Evolutionary conservation across 2,329 filamentous ascomycete genomes (phyloP).

Genomic region (Trematosphaeria pertusa): DNA sequence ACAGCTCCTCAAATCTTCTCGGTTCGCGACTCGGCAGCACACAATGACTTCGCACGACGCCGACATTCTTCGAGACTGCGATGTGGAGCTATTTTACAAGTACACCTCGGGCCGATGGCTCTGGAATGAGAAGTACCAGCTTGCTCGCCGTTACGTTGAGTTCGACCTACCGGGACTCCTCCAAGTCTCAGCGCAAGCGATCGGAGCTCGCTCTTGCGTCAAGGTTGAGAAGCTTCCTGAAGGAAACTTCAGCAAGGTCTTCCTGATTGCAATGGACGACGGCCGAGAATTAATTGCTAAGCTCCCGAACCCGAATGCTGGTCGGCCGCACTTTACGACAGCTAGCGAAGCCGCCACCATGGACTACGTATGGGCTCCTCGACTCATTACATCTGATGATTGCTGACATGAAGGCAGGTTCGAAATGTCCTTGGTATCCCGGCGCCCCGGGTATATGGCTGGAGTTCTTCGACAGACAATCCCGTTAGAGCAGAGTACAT

Average conservation of each 20-base stretch:
- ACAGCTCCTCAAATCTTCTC: constrained; percentile 18
- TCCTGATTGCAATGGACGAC: constrained; percentile 40
- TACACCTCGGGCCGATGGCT: constrained; percentile 26
- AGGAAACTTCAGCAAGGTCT: constrained; percentile 50
- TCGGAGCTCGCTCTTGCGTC: constrained; percentile 21
- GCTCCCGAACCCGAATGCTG: constrained; percentile 43
- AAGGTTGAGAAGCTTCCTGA: constrained; percentile 43
- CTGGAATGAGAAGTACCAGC: constrained; percentile 25
- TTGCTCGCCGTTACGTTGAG: constrained; percentile 22
- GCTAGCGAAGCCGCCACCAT: constrained; percentile 46
- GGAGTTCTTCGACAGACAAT: constrained; percentile 32
- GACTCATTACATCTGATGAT: constrained; percentile 30
- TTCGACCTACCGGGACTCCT: constrained; percentile 24
- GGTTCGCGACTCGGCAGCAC: constrained; percentile 15
- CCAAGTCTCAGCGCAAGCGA: constrained; percentile 20
- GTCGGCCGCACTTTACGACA: constrained; percentile 36
- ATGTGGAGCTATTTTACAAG: constrained; percentile 32
- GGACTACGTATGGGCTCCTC: constrained; percentile 37
- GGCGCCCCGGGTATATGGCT: constrained; percentile 37
- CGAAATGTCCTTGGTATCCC: constrained; percentile 37
- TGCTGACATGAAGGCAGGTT: constrained; percentile 29
- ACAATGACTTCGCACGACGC: constrained; percentile 16
- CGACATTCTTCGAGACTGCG: constrained; percentile 64
- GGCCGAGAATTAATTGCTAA: constrained; percentile 37
- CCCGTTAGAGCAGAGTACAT: constrained; percentile 36